Percentiles rank a stretch among this genome's conserved stretches.
Evolutionary conservation across 2,329 filamentous ascomycete genomes (phyloP).

Genomic region (Neoarthrinium moseri): DNA sequence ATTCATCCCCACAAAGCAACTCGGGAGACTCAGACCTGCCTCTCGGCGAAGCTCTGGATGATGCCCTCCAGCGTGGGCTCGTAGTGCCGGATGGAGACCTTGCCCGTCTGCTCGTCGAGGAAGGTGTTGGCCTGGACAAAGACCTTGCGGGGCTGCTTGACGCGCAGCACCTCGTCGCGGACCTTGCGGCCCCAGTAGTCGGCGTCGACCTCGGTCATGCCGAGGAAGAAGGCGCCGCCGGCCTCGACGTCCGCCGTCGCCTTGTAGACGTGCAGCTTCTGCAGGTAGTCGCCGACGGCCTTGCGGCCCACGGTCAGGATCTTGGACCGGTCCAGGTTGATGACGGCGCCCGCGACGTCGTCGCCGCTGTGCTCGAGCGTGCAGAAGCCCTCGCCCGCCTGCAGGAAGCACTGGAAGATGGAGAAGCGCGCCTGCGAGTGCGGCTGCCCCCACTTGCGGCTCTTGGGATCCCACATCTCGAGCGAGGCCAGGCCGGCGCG

Average conservation of each 20-base stretch:
- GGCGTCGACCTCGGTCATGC: constrained; percentile 77
- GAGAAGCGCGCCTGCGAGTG: constrained; percentile 91
- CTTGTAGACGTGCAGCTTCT: constrained; percentile 92
- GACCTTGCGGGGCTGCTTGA: constrained; percentile 83
- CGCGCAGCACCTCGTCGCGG: constrained; percentile 69
- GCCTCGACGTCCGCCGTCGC: constrained; percentile 78
- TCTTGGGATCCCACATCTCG: constrained; percentile 93
- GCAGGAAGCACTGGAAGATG: constrained; percentile 79
- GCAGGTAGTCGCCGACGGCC: constrained; percentile 80
- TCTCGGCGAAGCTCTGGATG: constrained; percentile 77
- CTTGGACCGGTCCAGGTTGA: constrained; percentile 80
- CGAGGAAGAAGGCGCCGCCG: constrained; percentile 77
- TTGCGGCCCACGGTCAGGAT: constrained; percentile 81
- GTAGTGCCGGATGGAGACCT: constrained; percentile 81
- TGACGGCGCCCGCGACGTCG: constrained; percentile 77
- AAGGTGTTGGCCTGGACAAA: constrained; percentile 94
- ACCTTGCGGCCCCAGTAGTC: constrained; percentile 84
- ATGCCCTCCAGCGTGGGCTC: constrained; percentile 78
- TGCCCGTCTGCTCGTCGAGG: constrained; percentile 64
- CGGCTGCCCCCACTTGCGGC: constrained; percentile 86
- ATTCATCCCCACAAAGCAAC: too few relatives aligned
- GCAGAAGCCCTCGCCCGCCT: constrained; percentile 85
- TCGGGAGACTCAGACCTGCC: constrained; percentile 41
- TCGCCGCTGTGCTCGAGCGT: constrained; percentile 71
- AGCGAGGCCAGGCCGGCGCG: constrained; percentile 84